Evolutionary conservation across 1,139 yeast genomes (phyloP), one percentile per base, ranked within the genome.

Genomic region (Scheffersomyces insectosa): DNA sequence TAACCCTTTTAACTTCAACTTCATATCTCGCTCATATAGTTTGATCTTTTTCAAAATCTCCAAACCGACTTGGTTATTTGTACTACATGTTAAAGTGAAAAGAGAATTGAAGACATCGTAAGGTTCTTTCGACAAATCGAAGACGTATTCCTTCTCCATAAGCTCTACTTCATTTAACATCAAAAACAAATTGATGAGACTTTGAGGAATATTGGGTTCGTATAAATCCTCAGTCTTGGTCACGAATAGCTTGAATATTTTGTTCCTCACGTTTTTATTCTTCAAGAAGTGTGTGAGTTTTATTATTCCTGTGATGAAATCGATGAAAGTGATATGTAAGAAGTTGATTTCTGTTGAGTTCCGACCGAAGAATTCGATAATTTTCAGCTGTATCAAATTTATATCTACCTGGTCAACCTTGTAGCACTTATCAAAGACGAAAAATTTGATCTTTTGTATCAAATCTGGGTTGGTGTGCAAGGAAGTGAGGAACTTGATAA

Each of bases 401-500:
- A 59, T 44, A 28, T 57, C 59, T 11, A 41, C 36, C 5, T 34
- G 37, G 11, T 45, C 53, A 35, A 51, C 51, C 13, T 57, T 44
- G 42, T 56, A 55, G 50, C 73, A 66, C 48, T 68, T 68, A 44
- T 69, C 75, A 51, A 70, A 68, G 11, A 68, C 60, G 45, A 70
- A 68, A 42, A 52, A 65, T 44, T 57, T 57, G 41, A 70, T 54
- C 32, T 53, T 52, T 28, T 57, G 60, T 3, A 68, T 44, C 40
- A 67, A 51, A 2, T 40, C 25, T 2, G 54, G 53, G 42, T 61
- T 61, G 9, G 43, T 23, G 10, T 53, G 45, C 14, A 70, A 42
- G 1, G 62, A 41, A 5, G 50, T 42, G 10, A 65, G 43, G 40
- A 69, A 65, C 40, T 42, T 43, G 33, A 54, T 29, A 32, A 69